Percentiles rank a stretch among this genome's conserved stretches.
Evolutionary conservation across 306 rosid genomes (phyloP).

Genomic region (Luffa acutangula): DNA sequence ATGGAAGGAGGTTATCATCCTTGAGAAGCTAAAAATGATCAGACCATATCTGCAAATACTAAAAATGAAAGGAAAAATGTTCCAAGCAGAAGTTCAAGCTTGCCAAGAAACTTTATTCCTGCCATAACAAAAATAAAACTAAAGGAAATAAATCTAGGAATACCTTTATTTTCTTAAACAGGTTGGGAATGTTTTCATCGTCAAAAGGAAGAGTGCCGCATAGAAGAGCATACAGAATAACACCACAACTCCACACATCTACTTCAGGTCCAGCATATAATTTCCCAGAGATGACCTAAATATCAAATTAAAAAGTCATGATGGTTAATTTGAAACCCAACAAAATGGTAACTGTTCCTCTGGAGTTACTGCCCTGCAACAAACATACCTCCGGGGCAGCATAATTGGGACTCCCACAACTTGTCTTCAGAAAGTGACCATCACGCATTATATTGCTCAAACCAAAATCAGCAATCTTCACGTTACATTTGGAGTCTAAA

Average conservation of each 20-base stretch:
- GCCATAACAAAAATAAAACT: neutral
- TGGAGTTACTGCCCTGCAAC: neutral
- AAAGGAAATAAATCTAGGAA: neutral
- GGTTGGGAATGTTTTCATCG: constrained; percentile 86
- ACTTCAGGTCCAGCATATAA: constrained; percentile 58
- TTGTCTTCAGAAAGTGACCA: constrained; percentile 93
- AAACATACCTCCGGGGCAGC: constrained; percentile 86
- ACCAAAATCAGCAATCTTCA: constrained; percentile 97
- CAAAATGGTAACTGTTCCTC: neutral
- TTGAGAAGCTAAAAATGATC: neutral
- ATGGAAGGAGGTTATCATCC: neutral
- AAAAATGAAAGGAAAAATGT: too few species aligned
- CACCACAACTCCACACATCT: constrained; percentile 77
- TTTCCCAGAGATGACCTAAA: constrained; percentile 53
- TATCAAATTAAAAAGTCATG: neutral
- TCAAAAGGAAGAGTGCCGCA: constrained; percentile 97
- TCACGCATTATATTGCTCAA: constrained; percentile 96
- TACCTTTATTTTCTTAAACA: constrained; percentile 87
- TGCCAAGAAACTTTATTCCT: neutral
- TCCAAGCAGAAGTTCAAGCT: neutral
- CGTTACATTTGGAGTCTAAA: constrained; percentile 77
- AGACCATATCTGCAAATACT: neutral
- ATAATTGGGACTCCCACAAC: constrained; percentile 97
- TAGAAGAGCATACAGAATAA: constrained; percentile 83
- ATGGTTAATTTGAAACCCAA: neutral